Base-by-base conservation (phyloP, 2,329 filamentous ascomycete genomes). In the Colletotrichum caudatum region DNA sequence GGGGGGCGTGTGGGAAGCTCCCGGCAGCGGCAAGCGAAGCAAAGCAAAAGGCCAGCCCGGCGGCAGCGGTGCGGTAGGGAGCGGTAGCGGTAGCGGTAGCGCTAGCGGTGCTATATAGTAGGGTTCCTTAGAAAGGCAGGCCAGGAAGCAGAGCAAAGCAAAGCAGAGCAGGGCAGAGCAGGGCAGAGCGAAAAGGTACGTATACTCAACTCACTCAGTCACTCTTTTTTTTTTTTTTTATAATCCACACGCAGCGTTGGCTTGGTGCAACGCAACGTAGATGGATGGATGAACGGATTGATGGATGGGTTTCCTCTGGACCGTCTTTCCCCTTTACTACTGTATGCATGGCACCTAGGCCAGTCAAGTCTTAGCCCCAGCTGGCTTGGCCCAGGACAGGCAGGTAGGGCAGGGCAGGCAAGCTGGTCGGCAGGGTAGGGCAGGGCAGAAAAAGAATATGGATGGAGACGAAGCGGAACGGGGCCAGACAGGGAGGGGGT, bases 1-100 rank as follows among this genome's bases (percentile, higher is more conserved):
- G 57, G 37, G 18, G 41, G 23, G 6, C 41, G 65, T n/a, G 69
- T 64, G 6, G 50, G 44, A 41, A 41, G 14, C 60, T 77, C 44
- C 61, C 56, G 62, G 67, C 53, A 69, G 66, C 66, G 35, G 60
- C 67, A 70, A 70, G 63, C 62, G 29, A 46, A 26, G 62, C 44
- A 56, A 46, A 26, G 62, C 29, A 59, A 65, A 44, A 57, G 53
- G 33, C 44, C 48, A 66, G 64, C 48, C 35, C 23, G 23, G 59
- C 59, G 59, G 59, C 33, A 62, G 29, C 33, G 50, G 29, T 12
- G 12, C 59, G 20, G 44, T 61, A 62, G 46, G 35, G 26, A 41
- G 56, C 33, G 54, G 62, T 62, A 41, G 56, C 33, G 54, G 67
- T 61, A 54, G 60, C 48, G 37, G 35, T 57, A n/a, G n/a, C n/a